phyloP scores from a whole-genome alignment of 2,329 filamentous ascomycete genomes.

The Cladobotryum mycophilum region DNA sequence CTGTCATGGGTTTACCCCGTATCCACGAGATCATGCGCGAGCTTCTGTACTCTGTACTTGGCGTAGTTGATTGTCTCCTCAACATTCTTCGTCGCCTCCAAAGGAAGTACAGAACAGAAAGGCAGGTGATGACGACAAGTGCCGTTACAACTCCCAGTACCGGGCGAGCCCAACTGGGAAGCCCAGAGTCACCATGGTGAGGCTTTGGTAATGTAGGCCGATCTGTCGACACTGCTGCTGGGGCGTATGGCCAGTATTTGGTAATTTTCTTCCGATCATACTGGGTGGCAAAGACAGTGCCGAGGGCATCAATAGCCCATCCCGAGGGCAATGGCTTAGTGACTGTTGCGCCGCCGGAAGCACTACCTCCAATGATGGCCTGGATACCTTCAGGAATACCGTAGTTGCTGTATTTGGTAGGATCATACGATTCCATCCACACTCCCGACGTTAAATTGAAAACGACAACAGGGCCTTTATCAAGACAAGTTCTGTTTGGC shows the following conservation, averaged over 20 bases:
- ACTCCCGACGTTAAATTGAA: conserved; percentile 65
- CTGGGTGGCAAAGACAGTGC: conserved; percentile 44
- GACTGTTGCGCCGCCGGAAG: conserved; percentile 61
- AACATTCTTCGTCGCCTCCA: conserved; percentile 45
- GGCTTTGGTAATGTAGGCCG: conserved; percentile 15
- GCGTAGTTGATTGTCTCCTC: conserved; percentile 27
- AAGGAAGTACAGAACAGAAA: conserved; percentile 46
- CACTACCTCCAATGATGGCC: conserved; percentile 60
- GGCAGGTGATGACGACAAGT: conserved; percentile 46
- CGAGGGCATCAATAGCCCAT: conserved; percentile 46
- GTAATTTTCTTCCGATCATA: conserved; percentile 54
- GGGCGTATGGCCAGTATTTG: conserved; percentile 55
- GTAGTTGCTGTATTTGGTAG: conserved; percentile 58
- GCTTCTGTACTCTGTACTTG: conserved; percentile 40
- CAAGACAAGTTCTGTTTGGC: conserved; percentile 36
- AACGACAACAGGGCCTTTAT: conserved; percentile 50
- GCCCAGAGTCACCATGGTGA: conserved; percentile 28
- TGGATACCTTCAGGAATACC: conserved; percentile 59
- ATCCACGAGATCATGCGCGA: conserved; percentile 49
- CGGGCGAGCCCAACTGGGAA: conserved; percentile 53
- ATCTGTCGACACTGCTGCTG: conserved; percentile 18
- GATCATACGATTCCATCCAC: conserved; percentile 68
- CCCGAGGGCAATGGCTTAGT: conserved; percentile 55
- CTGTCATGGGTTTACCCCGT: conserved; percentile 34
- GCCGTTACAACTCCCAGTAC: conserved; percentile 57